Base-by-base conservation (phyloP, 1,284 basidiomycete species). In the Apiotrichum porosum region DNA sequence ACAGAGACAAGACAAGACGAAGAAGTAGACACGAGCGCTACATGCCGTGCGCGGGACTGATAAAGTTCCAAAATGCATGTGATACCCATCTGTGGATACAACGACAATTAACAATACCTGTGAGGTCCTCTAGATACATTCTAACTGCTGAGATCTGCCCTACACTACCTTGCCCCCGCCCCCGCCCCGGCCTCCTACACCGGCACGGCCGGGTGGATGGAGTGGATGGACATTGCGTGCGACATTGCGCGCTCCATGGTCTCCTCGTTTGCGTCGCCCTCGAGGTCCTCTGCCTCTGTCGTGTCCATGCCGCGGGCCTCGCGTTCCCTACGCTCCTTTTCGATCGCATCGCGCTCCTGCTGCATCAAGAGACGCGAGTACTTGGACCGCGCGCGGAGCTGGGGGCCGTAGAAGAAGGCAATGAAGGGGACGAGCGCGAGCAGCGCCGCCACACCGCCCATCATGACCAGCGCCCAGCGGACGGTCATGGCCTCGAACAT, bases 381-480 rank as follows among this genome's bases (percentile, higher is more conserved):
- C 38, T 52, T 57, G 14, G 60, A 64, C 24, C 54, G 51, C 12
- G 57, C 52, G 18, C 71, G 49, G 33, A 74, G 69, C 49, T 52
- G 39, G 1, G 69, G 67, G 2, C 66, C 71, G 37, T 62, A 62
- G 22, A 54, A 57, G 51, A 61, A 68, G 4, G 66, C 66, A 3
- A 66, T 48, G 38, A 71, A 71, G 4, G 71, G 71, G 14, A 71
- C 61, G 3, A 59, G 42, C 0, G 66, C 58, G 2, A 71, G 56
- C 6, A 54, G 14, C 1, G 42, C n/a, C 21, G 52, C 52, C 22
- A 51, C 19, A 18, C 38, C 42, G 26, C 52, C 52, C 52, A 54
- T 54, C 31, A 51, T 30, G 15, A 54, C 46, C 6, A 51, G 40
- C 10, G 49, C 45, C 45, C 46, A 54, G 26, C 52, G 52, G 14